Percentiles rank a stretch among this genome's conserved stretches.
Evolutionary conservation across 78 protist genomes (phyloP).

Genomic region (Tieghemostelium lacteum): DNA sequence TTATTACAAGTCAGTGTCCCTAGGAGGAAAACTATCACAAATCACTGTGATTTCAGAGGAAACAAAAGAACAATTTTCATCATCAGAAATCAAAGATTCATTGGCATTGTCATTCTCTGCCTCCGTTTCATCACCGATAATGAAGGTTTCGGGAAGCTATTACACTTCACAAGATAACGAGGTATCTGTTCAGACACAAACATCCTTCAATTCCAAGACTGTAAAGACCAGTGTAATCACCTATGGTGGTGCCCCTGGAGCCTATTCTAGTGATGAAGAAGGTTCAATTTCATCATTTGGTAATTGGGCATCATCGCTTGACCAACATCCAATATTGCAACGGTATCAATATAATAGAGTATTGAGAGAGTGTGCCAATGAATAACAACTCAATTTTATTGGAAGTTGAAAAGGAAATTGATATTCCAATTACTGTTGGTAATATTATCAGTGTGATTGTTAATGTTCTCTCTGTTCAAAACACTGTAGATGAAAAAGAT

Average conservation of each 20-base stretch:
- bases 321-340: too few relatives aligned
- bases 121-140: background rate
- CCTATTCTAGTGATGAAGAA: too few relatives aligned
- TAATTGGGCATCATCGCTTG: too few relatives aligned
- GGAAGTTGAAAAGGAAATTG: too few relatives aligned
- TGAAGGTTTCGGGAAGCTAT: background rate
- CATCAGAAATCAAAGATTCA: background rate
- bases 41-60: background rate
- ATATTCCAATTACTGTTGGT: too few relatives aligned
- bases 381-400: too few relatives aligned
- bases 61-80: background rate
- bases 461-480: too few relatives aligned
- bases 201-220: background rate
- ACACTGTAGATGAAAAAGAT: too few relatives aligned
- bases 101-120: background rate
- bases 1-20: background rate
- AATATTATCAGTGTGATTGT: too few relatives aligned
- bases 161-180: background rate
- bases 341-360: too few relatives aligned
- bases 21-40: background rate
- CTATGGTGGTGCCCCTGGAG: slow-evolving; percentile 1
- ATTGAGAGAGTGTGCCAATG: too few relatives aligned
- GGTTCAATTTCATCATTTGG: too few relatives aligned
- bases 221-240: background rate
- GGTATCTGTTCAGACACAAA: background rate